Evolutionary conservation across 768 basidiomycete species (phyloP).

Genomic region (Candolleomyces aberdarensis): DNA sequence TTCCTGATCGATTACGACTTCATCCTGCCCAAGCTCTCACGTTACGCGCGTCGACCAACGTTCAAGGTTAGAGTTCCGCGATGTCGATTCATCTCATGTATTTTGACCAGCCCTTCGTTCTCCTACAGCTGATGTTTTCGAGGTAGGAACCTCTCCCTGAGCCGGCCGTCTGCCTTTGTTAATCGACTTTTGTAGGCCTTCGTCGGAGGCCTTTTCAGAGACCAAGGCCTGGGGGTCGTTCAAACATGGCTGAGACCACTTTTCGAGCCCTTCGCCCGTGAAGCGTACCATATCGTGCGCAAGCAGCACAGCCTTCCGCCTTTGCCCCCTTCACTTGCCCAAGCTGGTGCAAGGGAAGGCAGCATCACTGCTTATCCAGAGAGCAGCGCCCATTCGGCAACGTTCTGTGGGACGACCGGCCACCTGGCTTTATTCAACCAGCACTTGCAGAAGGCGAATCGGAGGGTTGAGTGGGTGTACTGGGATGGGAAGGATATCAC

Average conservation of each 20-base stretch:
- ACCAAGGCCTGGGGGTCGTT: constrained; percentile 59
- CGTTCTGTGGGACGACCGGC: constrained; percentile 32
- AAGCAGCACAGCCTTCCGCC: constrained; percentile 64
- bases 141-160: constrained; percentile 42
- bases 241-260: constrained; percentile 59
- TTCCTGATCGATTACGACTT: constrained; percentile 58
- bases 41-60: constrained; percentile 60
- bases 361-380: constrained; percentile 9
- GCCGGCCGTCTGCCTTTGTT: background rate
- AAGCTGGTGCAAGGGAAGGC: constrained; percentile 7
- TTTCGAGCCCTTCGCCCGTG: constrained; percentile 57
- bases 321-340: constrained; percentile 22
- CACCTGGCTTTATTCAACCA: constrained; percentile 84
- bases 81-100: constrained; percentile 2
- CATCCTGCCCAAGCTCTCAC: constrained; percentile 75
- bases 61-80: constrained; percentile 55
- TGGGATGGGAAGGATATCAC: constrained; percentile 30
- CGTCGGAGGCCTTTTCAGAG: constrained; percentile 73
- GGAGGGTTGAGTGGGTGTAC: constrained; percentile 70
- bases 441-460: constrained; percentile 55
- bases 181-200: constrained; percentile 45
- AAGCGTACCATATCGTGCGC: constrained; percentile 64
- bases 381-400: constrained; percentile 19
- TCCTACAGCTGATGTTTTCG: constrained; percentile 69
- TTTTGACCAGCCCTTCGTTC: constrained; percentile 3